Base-by-base conservation (phyloP, 345 rosid species). In the Hibiscus mutabilis region DNA sequence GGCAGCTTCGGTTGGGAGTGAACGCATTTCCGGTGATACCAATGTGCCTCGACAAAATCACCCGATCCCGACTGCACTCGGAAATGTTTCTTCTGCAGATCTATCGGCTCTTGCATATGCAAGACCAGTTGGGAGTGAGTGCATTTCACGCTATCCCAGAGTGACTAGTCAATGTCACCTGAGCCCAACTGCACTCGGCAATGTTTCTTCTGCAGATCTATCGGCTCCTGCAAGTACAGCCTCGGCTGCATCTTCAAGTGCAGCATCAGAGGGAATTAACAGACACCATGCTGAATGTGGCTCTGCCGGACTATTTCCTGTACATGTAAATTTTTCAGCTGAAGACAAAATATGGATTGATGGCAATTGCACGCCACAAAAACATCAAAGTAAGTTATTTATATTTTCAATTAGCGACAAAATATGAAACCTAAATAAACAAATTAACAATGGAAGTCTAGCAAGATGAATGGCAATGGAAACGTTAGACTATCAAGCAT, bases 51-150 rank as follows among this genome's bases (percentile, higher is more conserved):
- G 16, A 4, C 51, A 46, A 46, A 13, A n/a, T 46, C n/a, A 67
- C 80, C 72, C 66, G 33, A 71, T 60, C 5, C 69, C 76, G 31
- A 13, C 76, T 5, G 60, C 14, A 53, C 76, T 69, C 51, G 74
- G 73, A 22, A 74, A 78, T 12, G 77, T 85, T 16, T 73, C 87
- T 73, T 85, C 80, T 66, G 56, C 44, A 12, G 80, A 85, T 29
- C 91, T 89, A 16, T 60, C 91, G 74, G 89, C 85, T 52, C 84
- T 85, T 25, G 88, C 87, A 8, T 79, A 86, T 71, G 81, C 81
- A 29, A 87, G 87, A 0, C 69, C 83, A 15, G 49, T 51, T 1
- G 62, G 33, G 33, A 29, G 33, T 29, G 33, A 29, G 33, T 29
- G 33, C 33, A 29, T 29, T 29, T 29, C 33, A 29, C 33, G 33